Conservation (phyloP, 2,329 filamentous ascomycete genomes). For the Xylariaceae sp. region DNA sequence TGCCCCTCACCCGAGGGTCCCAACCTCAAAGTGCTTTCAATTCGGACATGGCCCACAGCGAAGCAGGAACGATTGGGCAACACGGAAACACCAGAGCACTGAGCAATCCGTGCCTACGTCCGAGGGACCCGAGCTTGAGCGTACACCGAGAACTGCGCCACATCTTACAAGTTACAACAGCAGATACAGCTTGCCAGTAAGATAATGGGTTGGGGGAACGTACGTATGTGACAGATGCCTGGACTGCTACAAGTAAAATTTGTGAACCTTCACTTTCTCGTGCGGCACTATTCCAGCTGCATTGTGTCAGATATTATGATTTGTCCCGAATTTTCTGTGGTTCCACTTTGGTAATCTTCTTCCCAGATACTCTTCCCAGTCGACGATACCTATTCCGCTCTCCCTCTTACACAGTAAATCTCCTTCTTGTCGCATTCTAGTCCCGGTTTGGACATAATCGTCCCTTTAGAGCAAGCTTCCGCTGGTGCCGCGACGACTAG, state of each 20-base stretch:
- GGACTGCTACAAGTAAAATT: too few species aligned
- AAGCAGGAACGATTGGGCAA: background rate
- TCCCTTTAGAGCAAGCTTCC: slow-evolving; percentile 11
- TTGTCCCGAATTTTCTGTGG: too few species aligned
- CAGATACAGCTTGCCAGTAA: slow-evolving; percentile 17
- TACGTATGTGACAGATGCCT: too few species aligned
- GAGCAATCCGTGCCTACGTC: background rate
- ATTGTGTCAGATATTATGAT: too few species aligned
- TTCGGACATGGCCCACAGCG: slow-evolving; percentile 13
- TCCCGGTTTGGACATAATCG: slow-evolving; percentile 6
- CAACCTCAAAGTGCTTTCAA: slow-evolving; percentile 13
- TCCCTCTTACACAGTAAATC: slow-evolving; percentile 32
- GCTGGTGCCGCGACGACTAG: slow-evolving; percentile 16
- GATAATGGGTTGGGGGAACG: too few species aligned
- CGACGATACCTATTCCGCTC: too few species aligned
- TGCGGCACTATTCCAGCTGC: too few species aligned
- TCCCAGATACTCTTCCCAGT: too few species aligned
- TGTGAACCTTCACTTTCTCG: too few species aligned
- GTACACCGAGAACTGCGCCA: slow-evolving; percentile 23
- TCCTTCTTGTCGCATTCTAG: slow-evolving; percentile 23
- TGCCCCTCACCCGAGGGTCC: too few species aligned
- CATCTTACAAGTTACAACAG: slow-evolving; percentile 21
- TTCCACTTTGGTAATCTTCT: slow-evolving; percentile 15
- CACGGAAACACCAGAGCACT: too few species aligned
- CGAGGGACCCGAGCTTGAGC: slow-evolving; percentile 1